Conservation (phyloP, 23 red algal species). For the Gracilaria gracilis region DNA sequence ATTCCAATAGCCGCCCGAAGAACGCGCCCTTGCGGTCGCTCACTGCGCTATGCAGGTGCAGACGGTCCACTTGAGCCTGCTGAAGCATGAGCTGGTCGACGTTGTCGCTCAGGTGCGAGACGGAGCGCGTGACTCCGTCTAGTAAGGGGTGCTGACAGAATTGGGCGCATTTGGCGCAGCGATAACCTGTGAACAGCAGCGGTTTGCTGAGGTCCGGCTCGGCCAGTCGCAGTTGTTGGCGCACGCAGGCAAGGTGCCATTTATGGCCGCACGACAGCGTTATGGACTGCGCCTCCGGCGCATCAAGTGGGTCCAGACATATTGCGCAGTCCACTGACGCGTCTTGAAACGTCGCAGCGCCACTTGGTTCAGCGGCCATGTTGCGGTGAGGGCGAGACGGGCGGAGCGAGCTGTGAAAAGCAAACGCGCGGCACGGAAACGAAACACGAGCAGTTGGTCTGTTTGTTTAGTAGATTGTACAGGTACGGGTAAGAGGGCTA, state of each 20-base stretch:
- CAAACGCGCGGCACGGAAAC: too few species aligned
- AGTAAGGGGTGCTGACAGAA: constrained; percentile 55
- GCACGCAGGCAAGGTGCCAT: constrained; percentile 67
- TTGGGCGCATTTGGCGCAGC: constrained; percentile 64
- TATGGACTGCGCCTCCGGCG: neutral
- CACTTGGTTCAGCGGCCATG: too few species aligned
- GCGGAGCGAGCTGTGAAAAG: too few species aligned
- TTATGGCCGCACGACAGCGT: constrained; percentile 63
- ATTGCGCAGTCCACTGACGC: constrained; percentile 61
- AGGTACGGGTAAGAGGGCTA: too few species aligned
- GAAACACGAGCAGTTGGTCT: too few species aligned
- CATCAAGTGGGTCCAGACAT: constrained; percentile 68
- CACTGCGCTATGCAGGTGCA: neutral
- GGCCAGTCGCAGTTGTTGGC: constrained; percentile 30
- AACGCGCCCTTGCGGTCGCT: constrained; percentile 4
- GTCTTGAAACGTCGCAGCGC: neutral
- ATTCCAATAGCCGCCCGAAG: constrained; percentile 5
- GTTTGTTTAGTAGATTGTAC: too few species aligned
- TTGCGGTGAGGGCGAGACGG: too few species aligned
- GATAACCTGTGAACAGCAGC: constrained; percentile 55
- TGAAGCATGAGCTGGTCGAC: constrained; percentile 58
- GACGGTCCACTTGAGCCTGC: constrained; percentile 40
- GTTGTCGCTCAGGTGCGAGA: neutral
- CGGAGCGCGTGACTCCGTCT: neutral
- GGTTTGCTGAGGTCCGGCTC: constrained; percentile 25